Evolutionary conservation across 176 grass and related monocot genomes (phyloP).

Genomic region (Carex littledalei): DNA sequence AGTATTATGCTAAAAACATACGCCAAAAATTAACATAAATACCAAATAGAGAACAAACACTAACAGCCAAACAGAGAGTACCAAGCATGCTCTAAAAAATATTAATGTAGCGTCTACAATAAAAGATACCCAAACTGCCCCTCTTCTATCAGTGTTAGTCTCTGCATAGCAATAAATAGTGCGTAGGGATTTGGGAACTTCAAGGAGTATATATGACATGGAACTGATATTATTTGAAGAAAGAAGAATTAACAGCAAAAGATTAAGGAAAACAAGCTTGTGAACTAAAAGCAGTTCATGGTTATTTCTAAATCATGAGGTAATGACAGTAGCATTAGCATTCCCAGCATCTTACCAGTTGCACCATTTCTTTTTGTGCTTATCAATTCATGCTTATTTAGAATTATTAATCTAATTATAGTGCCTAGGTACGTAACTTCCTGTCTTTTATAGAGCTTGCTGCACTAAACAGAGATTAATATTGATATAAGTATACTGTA

Average conservation of each 20-base stretch:
- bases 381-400: background rate
- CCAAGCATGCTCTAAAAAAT: background rate
- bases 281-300: background rate
- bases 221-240: background rate
- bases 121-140: background rate
- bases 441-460: background rate
- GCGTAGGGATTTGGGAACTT: background rate
- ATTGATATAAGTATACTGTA: background rate
- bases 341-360: background rate
- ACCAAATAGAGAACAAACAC: background rate
- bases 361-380: background rate
- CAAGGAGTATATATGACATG: background rate
- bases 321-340: background rate
- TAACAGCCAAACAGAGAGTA: background rate
- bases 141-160: background rate
- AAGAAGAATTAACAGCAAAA: background rate
- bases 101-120: background rate
- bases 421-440: background rate
- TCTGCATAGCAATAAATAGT: background rate
- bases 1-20: slow-evolving; percentile 47
- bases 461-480: background rate
- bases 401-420: background rate
- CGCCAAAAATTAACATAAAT: background rate
- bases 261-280: background rate
- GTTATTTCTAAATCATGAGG: background rate